Base-by-base conservation (phyloP, 148 eudicot genomes). In the Nyssa sinensis region DNA sequence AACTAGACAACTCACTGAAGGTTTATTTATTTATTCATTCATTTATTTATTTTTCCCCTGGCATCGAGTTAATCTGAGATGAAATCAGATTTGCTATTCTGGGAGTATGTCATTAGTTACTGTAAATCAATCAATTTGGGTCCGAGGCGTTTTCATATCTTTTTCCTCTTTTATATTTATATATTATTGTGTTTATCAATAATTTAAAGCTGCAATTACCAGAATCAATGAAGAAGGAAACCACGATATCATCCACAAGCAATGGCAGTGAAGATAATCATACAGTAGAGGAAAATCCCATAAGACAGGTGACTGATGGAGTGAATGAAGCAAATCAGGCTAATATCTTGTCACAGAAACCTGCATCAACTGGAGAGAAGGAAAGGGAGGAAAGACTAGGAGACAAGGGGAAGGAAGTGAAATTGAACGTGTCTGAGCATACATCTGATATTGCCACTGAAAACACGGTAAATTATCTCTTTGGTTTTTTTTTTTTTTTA, bases 1-100 rank as follows among this genome's bases (percentile, higher is more conserved):
- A 70, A 80, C 80, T 21, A 86, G 92, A 81, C 88, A 82, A 64
- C 83, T 87, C 3, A 76, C 75, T 74, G 82, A 90, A 88, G 93
- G 95, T 90, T 79, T 57, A 39, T 27, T 53, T 61, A 17, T 51
- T 25, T n/a, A n/a, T n/a, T n/a, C n/a, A n/a, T 69, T n/a, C 67
- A 12, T 33, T 41, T 68, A 8, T 24, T 14, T n/a, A n/a, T 35
- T 70, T 49, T 70, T 34, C 25, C 39, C 8, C 10, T 23, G 7
- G 11, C 34, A 1, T 74, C 12, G 29, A 70, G 28, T 35, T 58
- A 19, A 55, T 55, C 3, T 55, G 5, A 21, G 59, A 55, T 17
- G 25, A 55, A 17, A 24, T n/a, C 5, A 24, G 17, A 55, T 55
- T 55, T 55, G 23, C 59, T 37, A 9, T 37, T 71, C n/a, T 19